Percentiles rank a stretch among this genome's conserved stretches.
These are phyloP conservation scores for Fistulinella prunicolor DNA, from an alignment of 768 basidiomycete genomes.

Conservation along the genomic window DNA sequence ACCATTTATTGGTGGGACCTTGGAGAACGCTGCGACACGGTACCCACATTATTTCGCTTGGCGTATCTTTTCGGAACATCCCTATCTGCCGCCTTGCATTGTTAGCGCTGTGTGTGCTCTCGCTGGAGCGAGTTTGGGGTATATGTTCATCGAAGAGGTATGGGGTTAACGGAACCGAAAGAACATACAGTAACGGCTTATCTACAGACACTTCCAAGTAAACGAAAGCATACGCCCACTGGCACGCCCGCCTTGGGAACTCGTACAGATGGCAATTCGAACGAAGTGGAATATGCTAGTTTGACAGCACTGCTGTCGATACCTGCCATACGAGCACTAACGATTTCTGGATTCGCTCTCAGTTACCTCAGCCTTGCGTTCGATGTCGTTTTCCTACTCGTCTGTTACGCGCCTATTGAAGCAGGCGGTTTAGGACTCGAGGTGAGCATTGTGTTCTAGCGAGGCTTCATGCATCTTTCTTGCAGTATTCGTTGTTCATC, in stretches of 20 bases:
- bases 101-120: conserved; percentile 10
- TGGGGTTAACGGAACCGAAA: background rate
- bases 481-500: background rate
- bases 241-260: background rate
- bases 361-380: conserved; percentile 54
- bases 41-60: conserved; percentile 15
- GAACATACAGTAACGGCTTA: background rate
- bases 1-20: conserved; percentile 22
- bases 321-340: conserved; percentile 51
- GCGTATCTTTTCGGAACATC: conserved; percentile 12
- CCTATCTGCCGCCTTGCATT: conserved; percentile 18
- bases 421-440: conserved; percentile 56
- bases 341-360: conserved; percentile 48
- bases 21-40: conserved; percentile 15
- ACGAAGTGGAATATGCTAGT: conserved; percentile 17
- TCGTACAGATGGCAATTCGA: background rate
- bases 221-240: background rate
- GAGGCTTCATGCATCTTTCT: background rate
- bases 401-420: conserved; percentile 56
- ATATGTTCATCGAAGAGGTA: conserved; percentile 22
- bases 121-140: conserved; percentile 10
- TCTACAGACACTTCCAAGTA: conserved; percentile 18
- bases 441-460: conserved; percentile 33
- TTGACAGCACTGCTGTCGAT: conserved; percentile 41
- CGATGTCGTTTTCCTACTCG: conserved; percentile 64